A percentile compares a stretch with the other conserved stretches of the same genome.
phyloP scores from a whole-genome alignment of 495 filamentous ascomycete species.

The Astrothelium macrocarpum region DNA sequence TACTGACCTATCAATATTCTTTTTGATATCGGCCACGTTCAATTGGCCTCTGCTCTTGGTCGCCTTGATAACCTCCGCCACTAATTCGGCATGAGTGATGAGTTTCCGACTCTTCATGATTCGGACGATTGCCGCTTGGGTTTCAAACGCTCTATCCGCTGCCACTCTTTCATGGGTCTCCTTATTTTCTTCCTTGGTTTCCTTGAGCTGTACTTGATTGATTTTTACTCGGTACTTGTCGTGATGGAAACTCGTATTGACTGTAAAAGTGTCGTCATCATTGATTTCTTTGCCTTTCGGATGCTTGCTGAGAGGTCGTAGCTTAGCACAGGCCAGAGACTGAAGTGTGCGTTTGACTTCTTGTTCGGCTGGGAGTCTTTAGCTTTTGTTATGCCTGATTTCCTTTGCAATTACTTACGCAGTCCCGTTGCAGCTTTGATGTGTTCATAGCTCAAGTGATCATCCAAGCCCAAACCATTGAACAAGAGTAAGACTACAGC shows the following conservation, averaged over 20 bases:
- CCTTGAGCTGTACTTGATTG: conserved; percentile 94
- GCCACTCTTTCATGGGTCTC: conserved; percentile 83
- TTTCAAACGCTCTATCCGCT: conserved; percentile 86
- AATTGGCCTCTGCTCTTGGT: conserved; percentile 76
- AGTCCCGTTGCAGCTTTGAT: conserved; percentile 61
- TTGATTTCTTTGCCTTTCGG: conserved; percentile 77
- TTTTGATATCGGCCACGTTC: conserved; percentile 80
- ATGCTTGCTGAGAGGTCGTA: conserved; percentile 74
- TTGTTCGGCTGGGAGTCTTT: conserved; percentile 43
- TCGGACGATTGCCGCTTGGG: conserved; percentile 89
- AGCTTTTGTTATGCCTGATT: conserved; percentile 10
- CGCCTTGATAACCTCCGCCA: conserved; percentile 78
- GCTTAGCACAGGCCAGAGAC: conserved; percentile 82
- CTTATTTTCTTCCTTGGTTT: conserved; percentile 85
- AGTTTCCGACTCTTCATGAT: conserved; percentile 93
- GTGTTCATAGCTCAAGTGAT: conserved; percentile 54
- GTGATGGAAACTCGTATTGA: conserved; percentile 68
- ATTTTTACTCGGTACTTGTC: conserved; percentile 90
- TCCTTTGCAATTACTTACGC: conserved; percentile 38
- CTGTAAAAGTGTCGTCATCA: conserved; percentile 64
- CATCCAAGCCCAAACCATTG: conserved; percentile 53
- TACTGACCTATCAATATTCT: conserved; percentile 80
- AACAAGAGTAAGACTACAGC: conserved; percentile 89
- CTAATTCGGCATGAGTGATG: conserved; percentile 72
- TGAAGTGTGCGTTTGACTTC: conserved; percentile 87